These are phyloP conservation scores for Cystobasidiaceae sp. DNA, from an alignment of 1,284 basidiomycete species.

Conservation along the genomic window DNA sequence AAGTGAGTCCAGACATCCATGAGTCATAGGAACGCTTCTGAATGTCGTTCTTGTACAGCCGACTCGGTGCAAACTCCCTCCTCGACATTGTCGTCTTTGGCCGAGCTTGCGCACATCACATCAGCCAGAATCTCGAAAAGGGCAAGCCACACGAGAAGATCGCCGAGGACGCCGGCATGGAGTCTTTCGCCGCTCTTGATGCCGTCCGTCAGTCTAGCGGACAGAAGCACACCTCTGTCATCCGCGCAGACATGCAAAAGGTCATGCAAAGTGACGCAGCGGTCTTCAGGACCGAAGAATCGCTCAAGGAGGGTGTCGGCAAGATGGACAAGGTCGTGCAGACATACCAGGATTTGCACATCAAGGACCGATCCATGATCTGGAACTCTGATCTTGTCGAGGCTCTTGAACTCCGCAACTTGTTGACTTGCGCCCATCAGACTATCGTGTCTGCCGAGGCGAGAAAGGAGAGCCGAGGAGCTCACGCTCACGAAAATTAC, in stretches of 20 bases:
- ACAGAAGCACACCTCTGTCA: constrained; percentile 76
- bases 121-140: constrained; percentile 82
- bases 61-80: constrained; percentile 97
- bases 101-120: constrained; percentile 97
- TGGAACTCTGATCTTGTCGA: constrained; percentile 95
- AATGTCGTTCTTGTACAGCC: constrained; percentile 49
- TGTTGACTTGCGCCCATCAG: constrained; percentile 90
- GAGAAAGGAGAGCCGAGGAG: constrained; percentile 93
- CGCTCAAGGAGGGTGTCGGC: constrained; percentile 84
- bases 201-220: constrained; percentile 77
- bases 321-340: constrained; percentile 83
- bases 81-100: constrained; percentile 99
- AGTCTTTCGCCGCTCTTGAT: constrained; percentile 85
- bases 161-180: constrained; percentile 77
- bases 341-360: constrained; percentile 81
- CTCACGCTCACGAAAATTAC: constrained; percentile 95
- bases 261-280: constrained; percentile 75
- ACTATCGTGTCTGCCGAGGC: constrained; percentile 93
- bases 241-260: constrained; percentile 95
- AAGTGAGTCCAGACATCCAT: constrained; percentile 51
- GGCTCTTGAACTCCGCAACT: constrained; percentile 92
- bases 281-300: constrained; percentile 62
- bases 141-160: constrained; percentile 88
- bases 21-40: neutral
- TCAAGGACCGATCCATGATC: constrained; percentile 98